Percentiles rank a stretch among this genome's conserved stretches.
phyloP scores from a whole-genome alignment of 129 eudicot genomes.

The Tanacetum coccineum region DNA sequence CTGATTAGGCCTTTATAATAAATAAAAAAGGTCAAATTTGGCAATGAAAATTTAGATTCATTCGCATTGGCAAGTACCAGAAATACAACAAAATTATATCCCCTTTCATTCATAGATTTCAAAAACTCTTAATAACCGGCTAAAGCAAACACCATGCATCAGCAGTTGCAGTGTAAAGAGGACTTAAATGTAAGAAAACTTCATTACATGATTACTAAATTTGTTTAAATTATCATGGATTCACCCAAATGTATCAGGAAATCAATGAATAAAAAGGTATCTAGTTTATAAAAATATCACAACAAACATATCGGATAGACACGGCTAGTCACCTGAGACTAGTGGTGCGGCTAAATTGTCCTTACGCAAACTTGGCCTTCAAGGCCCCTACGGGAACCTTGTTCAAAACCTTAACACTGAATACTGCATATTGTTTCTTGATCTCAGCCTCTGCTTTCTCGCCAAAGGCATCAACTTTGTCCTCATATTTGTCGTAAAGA shows the following conservation, averaged over 20 bases:
- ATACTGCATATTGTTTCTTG: slow-evolving; percentile 80
- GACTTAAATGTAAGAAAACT: slow-evolving; percentile 26
- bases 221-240: slow-evolving; percentile 26
- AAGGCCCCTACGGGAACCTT: slow-evolving; percentile 67
- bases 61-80: slow-evolving; percentile 2
- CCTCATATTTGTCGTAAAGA: slow-evolving; percentile 77
- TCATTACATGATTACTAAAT: slow-evolving; percentile 28
- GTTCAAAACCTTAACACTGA: slow-evolving; percentile 70
- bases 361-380: slow-evolving; percentile 48
- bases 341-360: slow-evolving; percentile 8
- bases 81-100: slow-evolving; percentile 28
- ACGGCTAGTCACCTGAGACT: neutral
- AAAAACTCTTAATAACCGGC: slow-evolving; percentile 1
- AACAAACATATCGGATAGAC: slow-evolving; percentile 31
- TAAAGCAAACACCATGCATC: slow-evolving; percentile 6
- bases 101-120: slow-evolving; percentile 26
- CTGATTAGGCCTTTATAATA: neutral
- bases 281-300: slow-evolving; percentile 34
- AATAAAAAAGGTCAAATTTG: no score
- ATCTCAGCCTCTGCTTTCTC: slow-evolving; percentile 77
- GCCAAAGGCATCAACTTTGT: slow-evolving; percentile 64
- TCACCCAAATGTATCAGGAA: slow-evolving; percentile 25
- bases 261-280: slow-evolving; percentile 14
- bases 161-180: slow-evolving; percentile 11
- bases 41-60: neutral